Percentiles rank a stretch among this genome's conserved stretches.
These are phyloP conservation scores for Berkeleyomyces rouxiae DNA, from an alignment of 2,329 filamentous ascomycete genomes.

Conservation along the genomic window DNA sequence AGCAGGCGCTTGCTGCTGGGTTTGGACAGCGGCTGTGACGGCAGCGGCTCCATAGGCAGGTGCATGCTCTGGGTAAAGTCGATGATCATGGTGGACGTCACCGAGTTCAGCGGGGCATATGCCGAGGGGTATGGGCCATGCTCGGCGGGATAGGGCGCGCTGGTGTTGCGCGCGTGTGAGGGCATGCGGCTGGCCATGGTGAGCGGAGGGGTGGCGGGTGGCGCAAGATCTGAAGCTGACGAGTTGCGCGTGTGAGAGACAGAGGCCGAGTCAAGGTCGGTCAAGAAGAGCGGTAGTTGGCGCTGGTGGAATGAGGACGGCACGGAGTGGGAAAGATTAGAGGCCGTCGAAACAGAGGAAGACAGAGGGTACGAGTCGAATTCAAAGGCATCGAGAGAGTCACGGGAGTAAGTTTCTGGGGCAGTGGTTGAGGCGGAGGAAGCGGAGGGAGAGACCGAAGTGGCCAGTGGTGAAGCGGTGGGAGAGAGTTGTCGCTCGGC, in stretches of 20 bases:
- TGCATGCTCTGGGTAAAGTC: constrained; percentile 17
- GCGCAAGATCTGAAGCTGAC: constrained; percentile 49
- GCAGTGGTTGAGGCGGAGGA: neutral
- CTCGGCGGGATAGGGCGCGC: constrained; percentile 64
- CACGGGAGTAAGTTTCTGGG: constrained; percentile 12
- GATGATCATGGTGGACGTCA: neutral
- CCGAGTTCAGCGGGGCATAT: constrained; percentile 27
- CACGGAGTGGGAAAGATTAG: constrained; percentile 6
- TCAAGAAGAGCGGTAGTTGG: constrained; percentile 10
- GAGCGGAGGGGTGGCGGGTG: constrained; percentile 49
- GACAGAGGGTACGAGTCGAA: constrained; percentile 11
- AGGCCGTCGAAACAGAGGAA: neutral
- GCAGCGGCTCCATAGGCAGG: neutral
- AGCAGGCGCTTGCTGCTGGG: constrained; percentile 41
- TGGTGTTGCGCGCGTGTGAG: constrained; percentile 42
- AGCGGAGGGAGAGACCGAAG: neutral
- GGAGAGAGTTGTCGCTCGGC: constrained; percentile 26
- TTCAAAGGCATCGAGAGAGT: constrained; percentile 11
- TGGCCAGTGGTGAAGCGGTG: neutral
- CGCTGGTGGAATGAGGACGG: constrained; percentile 6
- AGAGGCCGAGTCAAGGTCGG: constrained; percentile 23
- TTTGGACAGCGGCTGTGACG: constrained; percentile 24
- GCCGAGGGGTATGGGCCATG: constrained; percentile 22
- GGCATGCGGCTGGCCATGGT: neutral
- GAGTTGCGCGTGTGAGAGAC: constrained; percentile 34